Percentiles rank a stretch among this genome's conserved stretches.
Evolutionary conservation across 305 asterid genomes (phyloP).

Genomic region (Nicotiana rustica): DNA sequence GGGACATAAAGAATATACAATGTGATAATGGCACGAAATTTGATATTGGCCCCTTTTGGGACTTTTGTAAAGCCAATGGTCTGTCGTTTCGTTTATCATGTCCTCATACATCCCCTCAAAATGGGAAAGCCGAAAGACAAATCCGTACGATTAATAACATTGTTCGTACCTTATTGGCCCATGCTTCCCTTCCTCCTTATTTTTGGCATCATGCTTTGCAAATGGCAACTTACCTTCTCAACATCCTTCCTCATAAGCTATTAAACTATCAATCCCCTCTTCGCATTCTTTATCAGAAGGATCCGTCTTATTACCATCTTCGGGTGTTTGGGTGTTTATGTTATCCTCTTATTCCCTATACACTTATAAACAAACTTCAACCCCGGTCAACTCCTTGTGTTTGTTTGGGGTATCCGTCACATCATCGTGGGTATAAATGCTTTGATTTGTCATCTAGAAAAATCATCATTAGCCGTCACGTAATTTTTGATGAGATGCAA

Average conservation of each 20-base stretch:
- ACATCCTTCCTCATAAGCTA: not conserved
- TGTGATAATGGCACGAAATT: not conserved
- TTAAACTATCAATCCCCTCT: not conserved
- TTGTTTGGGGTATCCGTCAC: not conserved
- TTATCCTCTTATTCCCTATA: no score
- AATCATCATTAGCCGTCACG: not conserved
- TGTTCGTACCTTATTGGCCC: not conserved
- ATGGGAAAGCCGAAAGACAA: slow-evolving; percentile 13
- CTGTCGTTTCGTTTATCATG: slow-evolving; percentile 7
- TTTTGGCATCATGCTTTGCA: not conserved
- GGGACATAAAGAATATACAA: not conserved
- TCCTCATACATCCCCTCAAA: slow-evolving; percentile 20
- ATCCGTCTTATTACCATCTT: not conserved
- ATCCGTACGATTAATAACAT: slow-evolving; percentile 14
- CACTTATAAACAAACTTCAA: not conserved
- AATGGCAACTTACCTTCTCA: no score
- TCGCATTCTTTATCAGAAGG: not conserved
- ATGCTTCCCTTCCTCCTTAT: not conserved
- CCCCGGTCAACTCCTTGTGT: slow-evolving; percentile 4
- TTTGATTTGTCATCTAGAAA: not conserved
- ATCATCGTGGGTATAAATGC: not conserved
- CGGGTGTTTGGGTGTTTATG: no score
- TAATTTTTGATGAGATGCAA: not conserved
- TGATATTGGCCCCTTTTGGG: not conserved
- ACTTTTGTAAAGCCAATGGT: not conserved